phyloP scores from a whole-genome alignment of 2,329 filamentous ascomycete genomes.

The Fusarium secorum region DNA sequence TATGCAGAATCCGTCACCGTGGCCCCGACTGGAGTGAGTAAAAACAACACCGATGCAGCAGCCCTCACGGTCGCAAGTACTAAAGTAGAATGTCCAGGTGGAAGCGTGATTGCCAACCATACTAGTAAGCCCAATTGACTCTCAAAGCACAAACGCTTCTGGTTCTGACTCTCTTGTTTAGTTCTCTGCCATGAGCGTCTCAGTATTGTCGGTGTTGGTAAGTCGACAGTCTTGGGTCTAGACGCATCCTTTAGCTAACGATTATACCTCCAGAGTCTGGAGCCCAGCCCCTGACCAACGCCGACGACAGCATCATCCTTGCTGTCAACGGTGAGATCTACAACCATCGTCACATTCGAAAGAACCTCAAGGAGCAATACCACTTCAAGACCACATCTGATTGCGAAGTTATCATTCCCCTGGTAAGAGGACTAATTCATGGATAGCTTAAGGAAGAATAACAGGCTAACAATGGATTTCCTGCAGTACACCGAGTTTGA shows the following conservation, averaged over 20 bases:
- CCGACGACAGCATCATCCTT: slow-evolving; percentile 85
- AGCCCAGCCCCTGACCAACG: slow-evolving; percentile 93
- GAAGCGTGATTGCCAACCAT: slow-evolving; percentile 87
- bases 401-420: slow-evolving; percentile 97
- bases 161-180: slow-evolving; percentile 51
- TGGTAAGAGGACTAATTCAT: slow-evolving; percentile 63
- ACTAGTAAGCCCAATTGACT: slow-evolving; percentile 72
- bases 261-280: slow-evolving; percentile 74
- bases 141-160: neutral
- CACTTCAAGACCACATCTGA: slow-evolving; percentile 99
- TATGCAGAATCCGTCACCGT: slow-evolving; percentile 83
- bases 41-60: neutral
- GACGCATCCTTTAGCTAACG: slow-evolving; percentile 31
- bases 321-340: slow-evolving; percentile 99
- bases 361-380: slow-evolving; percentile 82
- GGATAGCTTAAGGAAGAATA: neutral
- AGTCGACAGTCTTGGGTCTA: slow-evolving; percentile 46
- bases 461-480: slow-evolving; percentile 19
- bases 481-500: slow-evolving; percentile 87
- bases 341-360: slow-evolving; percentile 96
- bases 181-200: slow-evolving; percentile 97
- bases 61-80: slow-evolving; percentile 35
- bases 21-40: slow-evolving; percentile 97
- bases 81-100: slow-evolving; percentile 64
- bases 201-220: slow-evolving; percentile 96